These are phyloP conservation scores for Tulasnella sp. DNA, from an alignment of 768 basidiomycete genomes.

Conservation along the genomic window DNA sequence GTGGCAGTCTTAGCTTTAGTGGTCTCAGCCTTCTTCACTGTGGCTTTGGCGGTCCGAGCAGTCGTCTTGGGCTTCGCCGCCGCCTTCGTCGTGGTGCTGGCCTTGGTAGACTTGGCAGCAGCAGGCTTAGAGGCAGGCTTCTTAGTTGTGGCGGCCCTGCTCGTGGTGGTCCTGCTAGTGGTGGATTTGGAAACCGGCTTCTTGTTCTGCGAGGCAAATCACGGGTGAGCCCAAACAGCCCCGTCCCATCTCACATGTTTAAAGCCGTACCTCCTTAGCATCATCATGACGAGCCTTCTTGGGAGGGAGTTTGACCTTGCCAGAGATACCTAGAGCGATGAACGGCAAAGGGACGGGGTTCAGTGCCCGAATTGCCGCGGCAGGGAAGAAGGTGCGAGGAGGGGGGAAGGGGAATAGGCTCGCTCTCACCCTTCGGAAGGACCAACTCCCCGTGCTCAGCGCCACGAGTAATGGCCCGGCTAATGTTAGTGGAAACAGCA, in stretches of 20 bases:
- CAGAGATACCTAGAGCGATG: conserved; percentile 18
- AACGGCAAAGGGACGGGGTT: not conserved
- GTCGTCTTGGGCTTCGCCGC: conserved; percentile 10
- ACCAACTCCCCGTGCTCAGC: conserved; percentile 20
- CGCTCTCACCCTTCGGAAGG: conserved; percentile 20
- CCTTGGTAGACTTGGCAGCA: conserved; percentile 27
- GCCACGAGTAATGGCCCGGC: conserved; percentile 21
- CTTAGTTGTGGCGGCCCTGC: conserved; percentile 9
- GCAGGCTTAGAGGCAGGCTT: conserved; percentile 22
- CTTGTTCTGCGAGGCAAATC: conserved; percentile 11
- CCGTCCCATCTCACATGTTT: not conserved
- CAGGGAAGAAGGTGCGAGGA: not conserved
- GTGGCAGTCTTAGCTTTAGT: not conserved
- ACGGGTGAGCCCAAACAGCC: not conserved
- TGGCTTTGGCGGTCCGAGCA: conserved; percentile 13
- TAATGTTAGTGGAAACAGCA: conserved; percentile 15
- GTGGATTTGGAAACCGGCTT: conserved; percentile 21
- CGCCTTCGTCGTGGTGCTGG: conserved; percentile 20
- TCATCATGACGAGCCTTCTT: conserved; percentile 20
- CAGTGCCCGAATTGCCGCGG: not conserved
- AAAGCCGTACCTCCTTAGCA: conserved; percentile 14
- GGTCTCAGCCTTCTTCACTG: not conserved
- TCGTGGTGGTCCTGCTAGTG: conserved; percentile 5
- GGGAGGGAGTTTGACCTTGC: conserved; percentile 23
- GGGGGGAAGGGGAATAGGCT: not conserved